phyloP scores from a whole-genome alignment of 1,139 yeast species.

The Suhomyces chickasaworum region DNA sequence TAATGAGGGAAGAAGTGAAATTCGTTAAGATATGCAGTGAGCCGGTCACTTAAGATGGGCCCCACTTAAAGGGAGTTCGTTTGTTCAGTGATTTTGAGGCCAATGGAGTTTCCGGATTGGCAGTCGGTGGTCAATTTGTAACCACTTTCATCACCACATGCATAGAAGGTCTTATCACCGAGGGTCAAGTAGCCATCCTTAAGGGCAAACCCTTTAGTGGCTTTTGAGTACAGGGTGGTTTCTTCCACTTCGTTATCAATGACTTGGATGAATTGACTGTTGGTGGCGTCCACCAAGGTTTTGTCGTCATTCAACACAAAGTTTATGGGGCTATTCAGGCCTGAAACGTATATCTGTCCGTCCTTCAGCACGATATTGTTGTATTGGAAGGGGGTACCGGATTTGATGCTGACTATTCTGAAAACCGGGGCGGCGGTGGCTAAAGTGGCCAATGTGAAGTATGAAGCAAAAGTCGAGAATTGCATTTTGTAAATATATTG shows the following conservation, averaged over 20 bases:
- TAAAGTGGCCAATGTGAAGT: slow-evolving; percentile 22
- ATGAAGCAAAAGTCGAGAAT: slow-evolving; percentile 18
- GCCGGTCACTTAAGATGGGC: too few relatives aligned
- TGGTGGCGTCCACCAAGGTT: slow-evolving; percentile 11
- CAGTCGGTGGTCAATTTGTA: slow-evolving; percentile 13
- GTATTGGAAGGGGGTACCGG: slow-evolving; percentile 12
- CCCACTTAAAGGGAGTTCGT: slow-evolving; percentile 2
- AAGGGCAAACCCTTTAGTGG: slow-evolving; percentile 11
- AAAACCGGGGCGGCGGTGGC: slow-evolving; percentile 27
- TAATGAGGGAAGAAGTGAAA: not conserved
- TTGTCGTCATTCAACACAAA: slow-evolving; percentile 11
- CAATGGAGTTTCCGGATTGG: slow-evolving; percentile 13
- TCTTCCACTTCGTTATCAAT: slow-evolving; percentile 24
- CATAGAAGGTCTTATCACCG: slow-evolving; percentile 11
- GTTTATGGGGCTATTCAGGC: slow-evolving; percentile 2
- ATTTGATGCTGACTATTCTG: slow-evolving; percentile 11
- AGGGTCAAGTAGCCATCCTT: slow-evolving; percentile 13
- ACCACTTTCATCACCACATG: slow-evolving; percentile 8
- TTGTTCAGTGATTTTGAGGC: slow-evolving; percentile 14
- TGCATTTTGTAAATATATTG: slow-evolving; percentile 13
- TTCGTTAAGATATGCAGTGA: slow-evolving; percentile 3
- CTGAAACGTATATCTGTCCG: slow-evolving; percentile 9
- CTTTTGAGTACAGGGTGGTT: not conserved
- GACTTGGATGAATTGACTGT: slow-evolving; percentile 8
- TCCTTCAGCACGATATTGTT: slow-evolving; percentile 5